Evolutionary conservation across 331 rosid genomes (phyloP), one percentile per base, ranked within the genome.

Genomic region (Malus hybrid): DNA sequence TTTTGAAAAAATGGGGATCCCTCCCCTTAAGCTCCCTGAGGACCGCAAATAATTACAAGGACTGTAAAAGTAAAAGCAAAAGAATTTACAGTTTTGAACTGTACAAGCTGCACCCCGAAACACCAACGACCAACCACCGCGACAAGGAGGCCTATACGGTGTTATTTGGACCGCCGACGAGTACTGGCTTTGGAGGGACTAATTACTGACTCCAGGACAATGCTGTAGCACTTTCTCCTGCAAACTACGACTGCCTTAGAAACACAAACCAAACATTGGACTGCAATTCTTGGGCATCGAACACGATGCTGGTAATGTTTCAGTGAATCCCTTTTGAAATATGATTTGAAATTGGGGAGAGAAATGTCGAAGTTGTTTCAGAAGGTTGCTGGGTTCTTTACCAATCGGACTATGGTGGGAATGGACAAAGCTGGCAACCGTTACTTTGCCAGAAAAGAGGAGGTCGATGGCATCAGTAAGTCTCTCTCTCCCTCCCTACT

Each of bases 391-490:
- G 88, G 87, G 82, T 81, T 82, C 63, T 79, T 92, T 32, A 71
- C 81, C 81, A 83, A 56, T 70, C 84, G 90, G 83, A 81, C 75
- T 72, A 70, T 44, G 80, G 89, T 65, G 65, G 97, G 99, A 57
- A 73, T 71, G 28, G 99, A 94, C 83, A 92, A 84, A 86, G 71
- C 90, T 16, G 97, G 99, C 68, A 94, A 94, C 74, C 82, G 77
- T 69, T 94, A 92, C 83, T 92, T 94, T 76, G 66, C 88, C 48
- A 85, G 79, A 82, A 81, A 66, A 14, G 96, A 90, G 79, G 86
- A 85, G 69, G 11, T 92, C 50, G 99, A 92, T 79, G 97, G 96
- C 27, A 63, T 80, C 85, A 57, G 99, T 94, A 83, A 83, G 96
- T 87, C 71, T 61, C 73, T 83, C 79, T 73, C 15, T 82, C 39